A percentile compares a stretch with the other conserved stretches of the same genome.
Conservation (phyloP, 345 rosid genomes). For the Pelargonium nanum region DNA sequence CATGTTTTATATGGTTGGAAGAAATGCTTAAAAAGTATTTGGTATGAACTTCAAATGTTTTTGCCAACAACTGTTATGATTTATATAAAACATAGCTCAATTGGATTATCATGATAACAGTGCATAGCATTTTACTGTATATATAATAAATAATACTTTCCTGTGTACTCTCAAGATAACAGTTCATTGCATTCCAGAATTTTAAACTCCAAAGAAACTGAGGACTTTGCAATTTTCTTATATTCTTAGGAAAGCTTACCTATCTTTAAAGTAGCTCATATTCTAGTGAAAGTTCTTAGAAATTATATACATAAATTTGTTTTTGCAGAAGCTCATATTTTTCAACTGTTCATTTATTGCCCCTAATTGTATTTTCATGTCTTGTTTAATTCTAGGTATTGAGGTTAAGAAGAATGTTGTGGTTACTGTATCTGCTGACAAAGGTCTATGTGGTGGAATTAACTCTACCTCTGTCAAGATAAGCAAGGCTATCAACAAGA, state of each 20-base stretch:
- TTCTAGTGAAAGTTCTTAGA: background rate
- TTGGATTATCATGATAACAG: background rate
- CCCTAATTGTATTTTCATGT: background rate
- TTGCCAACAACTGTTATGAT: background rate
- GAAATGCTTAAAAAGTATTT: no score
- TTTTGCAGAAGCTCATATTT: no score
- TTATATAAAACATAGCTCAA: background rate
- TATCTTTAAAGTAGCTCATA: background rate
- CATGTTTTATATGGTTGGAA: no score
- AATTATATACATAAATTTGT: no score
- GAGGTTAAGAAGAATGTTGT: conserved; percentile 94
- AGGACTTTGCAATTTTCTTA: background rate
- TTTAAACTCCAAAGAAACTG: background rate
- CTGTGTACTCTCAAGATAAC: background rate
- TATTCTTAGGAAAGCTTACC: background rate
- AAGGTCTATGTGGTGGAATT: conserved; percentile 99
- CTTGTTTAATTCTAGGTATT: conserved; percentile 38
- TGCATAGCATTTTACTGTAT: background rate
- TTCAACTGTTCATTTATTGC: background rate
- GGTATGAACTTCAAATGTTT: no score
- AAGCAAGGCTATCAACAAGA: conserved; percentile 60
- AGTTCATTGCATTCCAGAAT: background rate
- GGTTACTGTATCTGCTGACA: conserved; percentile 84
- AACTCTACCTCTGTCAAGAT: conserved; percentile 82
- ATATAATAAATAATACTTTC: no score